A percentile compares a stretch with the other conserved stretches of the same genome.
These are phyloP conservation scores for Aspergillus nomiae DNA, from an alignment of 2,329 filamentous ascomycete species.

Conservation along the genomic window DNA sequence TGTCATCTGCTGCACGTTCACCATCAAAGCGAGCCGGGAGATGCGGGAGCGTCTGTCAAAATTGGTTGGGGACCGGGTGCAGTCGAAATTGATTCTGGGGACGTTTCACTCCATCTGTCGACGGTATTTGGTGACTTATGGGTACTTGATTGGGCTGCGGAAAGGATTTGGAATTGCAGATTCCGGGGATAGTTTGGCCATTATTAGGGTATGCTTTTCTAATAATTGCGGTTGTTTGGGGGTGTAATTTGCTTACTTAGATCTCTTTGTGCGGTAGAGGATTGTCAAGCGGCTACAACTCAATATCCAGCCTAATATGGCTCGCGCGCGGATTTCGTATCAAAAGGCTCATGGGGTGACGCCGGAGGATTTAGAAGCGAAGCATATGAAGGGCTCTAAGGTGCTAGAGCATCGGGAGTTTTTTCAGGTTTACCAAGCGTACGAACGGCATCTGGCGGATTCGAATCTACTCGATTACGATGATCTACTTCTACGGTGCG, in stretches of 20 bases:
- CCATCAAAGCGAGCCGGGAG: constrained; percentile 88
- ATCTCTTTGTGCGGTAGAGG: constrained; percentile 44
- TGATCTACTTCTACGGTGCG: constrained; percentile 82
- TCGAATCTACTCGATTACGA: constrained; percentile 93
- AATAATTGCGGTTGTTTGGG: not conserved
- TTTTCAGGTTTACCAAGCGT: constrained; percentile 68
- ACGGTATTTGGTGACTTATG: constrained; percentile 81
- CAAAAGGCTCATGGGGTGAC: constrained; percentile 60
- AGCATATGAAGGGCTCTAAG: constrained; percentile 37
- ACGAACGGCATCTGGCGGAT: constrained; percentile 71
- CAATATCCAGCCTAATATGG: constrained; percentile 68
- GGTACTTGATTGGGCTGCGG: constrained; percentile 76
- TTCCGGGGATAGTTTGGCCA: constrained; percentile 73
- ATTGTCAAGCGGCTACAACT: constrained; percentile 76
- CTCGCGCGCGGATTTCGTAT: constrained; percentile 72
- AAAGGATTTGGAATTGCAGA: constrained; percentile 91
- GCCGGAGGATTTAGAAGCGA: constrained; percentile 45
- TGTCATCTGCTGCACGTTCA: constrained; percentile 94
- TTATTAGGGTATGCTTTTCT: constrained; percentile 59
- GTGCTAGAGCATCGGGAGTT: constrained; percentile 65
- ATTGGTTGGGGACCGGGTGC: constrained; percentile 75
- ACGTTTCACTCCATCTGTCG: constrained; percentile 94
- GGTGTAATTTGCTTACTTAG: not conserved
- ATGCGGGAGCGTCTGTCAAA: constrained; percentile 87
- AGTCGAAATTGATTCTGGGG: constrained; percentile 78